Evolutionary conservation across 345 rosid species (phyloP), one percentile per base, ranked within the genome.

Genomic region (Cochlearia excelsa): DNA sequence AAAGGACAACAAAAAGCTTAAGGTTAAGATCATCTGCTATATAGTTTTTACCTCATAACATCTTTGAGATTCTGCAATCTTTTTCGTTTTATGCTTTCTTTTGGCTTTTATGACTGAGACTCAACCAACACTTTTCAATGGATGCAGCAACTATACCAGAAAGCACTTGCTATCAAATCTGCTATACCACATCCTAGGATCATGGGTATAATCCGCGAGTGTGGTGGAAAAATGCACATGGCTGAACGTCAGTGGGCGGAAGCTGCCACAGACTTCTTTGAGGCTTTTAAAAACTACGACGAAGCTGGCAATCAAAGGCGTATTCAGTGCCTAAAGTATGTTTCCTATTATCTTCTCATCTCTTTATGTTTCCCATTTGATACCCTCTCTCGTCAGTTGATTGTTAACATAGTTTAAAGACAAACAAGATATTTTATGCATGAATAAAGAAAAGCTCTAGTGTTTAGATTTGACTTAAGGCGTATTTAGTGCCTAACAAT

Each of bases 201-300:
- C 67, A 90, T 94, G 97, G 99, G 99, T 38, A 90, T 94, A 77
- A 90, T 94, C 61, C 84, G 96, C 30, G 99, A 94, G 72, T 94
- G 99, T 77, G 99, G 99, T 59, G 99, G 99, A 3, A 94, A 94
- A 79, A 94, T 94, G 99, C 97, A 90, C 77, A 94, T 87, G 99
- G 95, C 97, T 30, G 97, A 94, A 77, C 97, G 96, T 67, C 96
- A 85, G 59, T 94, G 99, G 99, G 90, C 84, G 51, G 99, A 94
- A 40, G 99, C 97, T 0, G 97, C 97, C 16, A 94, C 99, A 4
- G 99, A 94, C 72, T 94, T 94, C 83, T 94, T 94, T 80, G 99
- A 90, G 78, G 99, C 99, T 61, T 94, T 94, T 64, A 94, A 94
- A 77, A 94, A 94, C 61, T 94, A 94, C 60, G 99, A 94, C 73